Evolutionary conservation across 495 filamentous ascomycete genomes (phyloP), one percentile per base, ranked within the genome.

Genomic region (Penicillium herquei): DNA sequence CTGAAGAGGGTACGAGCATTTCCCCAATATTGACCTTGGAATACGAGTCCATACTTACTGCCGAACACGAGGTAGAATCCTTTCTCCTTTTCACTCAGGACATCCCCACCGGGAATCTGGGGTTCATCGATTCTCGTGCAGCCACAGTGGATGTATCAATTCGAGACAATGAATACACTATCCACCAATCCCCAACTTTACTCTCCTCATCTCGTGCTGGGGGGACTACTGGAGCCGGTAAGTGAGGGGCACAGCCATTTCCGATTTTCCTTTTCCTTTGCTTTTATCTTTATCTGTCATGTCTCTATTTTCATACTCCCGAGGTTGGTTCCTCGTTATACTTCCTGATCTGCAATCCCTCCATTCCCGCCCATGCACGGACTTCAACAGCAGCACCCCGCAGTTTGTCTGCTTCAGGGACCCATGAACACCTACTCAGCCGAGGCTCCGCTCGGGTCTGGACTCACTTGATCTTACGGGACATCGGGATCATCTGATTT

Each of bases 141-240:
- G 63, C 78, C 1, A 70, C 73, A 12, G 60, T 97, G 49, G 84
- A 94, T 12, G 60, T 97, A 52, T 80, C 81, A 18, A 78, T 96
- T 61, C 81, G 76, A 54, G 84, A 76, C 42, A 78, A 77, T 52
- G 89, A 95, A 61, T 81, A 94, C 47, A 83, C 79, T 11, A 89
- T 97, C 64, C 82, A 86, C 55, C 94, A 98, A 69, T 96, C 91
- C 0, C 94, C 93, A 8, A 82, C 83, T 3, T 70, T 97, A 10
- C 80, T 98, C 8, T 82, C 84, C 2, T 94, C 91, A 7, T 82
- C 85, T 54, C 85, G 91, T 13, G 80, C 82, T 17, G 86, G 85
- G 14, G 95, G 94, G 1, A 98, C 94, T 1, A 98, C 94, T 4
- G 94, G 94, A 52, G 92, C 92, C 66, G 89, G 89, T 91, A 70